Evolutionary conservation across 257 asterid species (phyloP), one percentile per base, ranked within the genome.

Genomic region (Prunella vulgaris): DNA sequence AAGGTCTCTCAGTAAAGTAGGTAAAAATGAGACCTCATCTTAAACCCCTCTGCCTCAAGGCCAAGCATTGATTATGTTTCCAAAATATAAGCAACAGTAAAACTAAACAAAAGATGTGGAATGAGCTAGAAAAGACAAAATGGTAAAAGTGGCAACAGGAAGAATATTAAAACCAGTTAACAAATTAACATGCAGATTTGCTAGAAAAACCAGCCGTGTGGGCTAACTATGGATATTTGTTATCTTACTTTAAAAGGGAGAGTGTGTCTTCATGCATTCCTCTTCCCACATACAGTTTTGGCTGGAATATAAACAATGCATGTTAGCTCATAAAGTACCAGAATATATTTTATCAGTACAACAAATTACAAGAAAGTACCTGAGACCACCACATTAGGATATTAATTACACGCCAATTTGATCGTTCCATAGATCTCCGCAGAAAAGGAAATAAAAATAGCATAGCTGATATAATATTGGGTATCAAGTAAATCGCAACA

Each of bases 201-300:
- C 33, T 2, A 17, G 28, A 27, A 22, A 44, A 57, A 74, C 32
- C 30, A 35, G 40, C 56, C 42, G 14, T 14, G 52, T 52, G 70
- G 68, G 54, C 60, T 58, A 70, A 73, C 49, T 27, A 25, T 60
- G 63, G 18, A 64, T 52, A 67, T 52, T 15, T 54, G 27, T 66
- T 59, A 46, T 80, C 97, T 88, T 87, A 93, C 99, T 90, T 93
- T 57, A 86, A 78, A 77, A 94, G 96, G 77, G 99, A 82, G 48
- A 91, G 72, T 80, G 83, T 84, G 79, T 86, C 99, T 82, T 94
- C 99, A 33, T 91, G 99, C 99, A 94, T 91, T 80, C 99, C 99
- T 88, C 99, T 87, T 85, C 97, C 99, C 77, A 94, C 84, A 68
- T 89, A 94, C 64, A 87, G 83, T 86, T 91, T 91, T 37, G 97